Base-by-base conservation (phyloP, 116 monocot genomes). In the Phalaenopsis hybrid region DNA sequence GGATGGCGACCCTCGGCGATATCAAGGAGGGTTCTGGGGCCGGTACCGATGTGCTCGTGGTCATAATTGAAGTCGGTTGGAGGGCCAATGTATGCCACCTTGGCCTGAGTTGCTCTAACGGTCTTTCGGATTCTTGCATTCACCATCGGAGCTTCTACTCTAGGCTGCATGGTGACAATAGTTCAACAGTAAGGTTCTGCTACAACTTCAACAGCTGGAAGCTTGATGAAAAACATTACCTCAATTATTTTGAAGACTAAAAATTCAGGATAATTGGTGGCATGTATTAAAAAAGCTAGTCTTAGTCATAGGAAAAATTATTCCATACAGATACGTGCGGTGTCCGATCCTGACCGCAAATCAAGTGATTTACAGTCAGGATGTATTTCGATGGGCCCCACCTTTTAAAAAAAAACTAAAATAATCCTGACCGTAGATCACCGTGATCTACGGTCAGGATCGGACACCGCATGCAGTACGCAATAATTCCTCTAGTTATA, bases 41-140 rank as follows among this genome's bases (percentile, higher is more conserved):
- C 93, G 21, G 89, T 87, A 31, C 98, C 95, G 0, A 99, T 87
- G 70, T 99, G 93, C 68, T 93, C 82, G 69, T 85, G 77, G 46
- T 99, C 93, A 79, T 99, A 99, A 81, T 99, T 99, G 83, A 95
- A 87, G 72, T 99, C 93, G 6, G 93, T 33, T 17, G 82, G 84
- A 51, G 89, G 90, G 74, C 98, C 98, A 67, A 99, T 86, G 79
- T 99, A 99, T 0, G 89, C 98, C 31, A 99, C 95, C 83, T 99
- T 99, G 4, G 98, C 98, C 68, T 92, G 90, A 80, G 83, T 88
- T 68, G 95, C 90, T 50, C 87, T 84, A 1, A 99, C 93, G 37
- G 87, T 88, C 83, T 99, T 99, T 49, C 88, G 86, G 77, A 99
- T 99, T 79, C 98, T 93, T 57, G 98, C 98, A 84, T 99, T 99